A percentile compares a stretch with the other conserved stretches of the same genome.
phyloP scores from a whole-genome alignment of 148 eudicot species.

The Cornus florida region DNA sequence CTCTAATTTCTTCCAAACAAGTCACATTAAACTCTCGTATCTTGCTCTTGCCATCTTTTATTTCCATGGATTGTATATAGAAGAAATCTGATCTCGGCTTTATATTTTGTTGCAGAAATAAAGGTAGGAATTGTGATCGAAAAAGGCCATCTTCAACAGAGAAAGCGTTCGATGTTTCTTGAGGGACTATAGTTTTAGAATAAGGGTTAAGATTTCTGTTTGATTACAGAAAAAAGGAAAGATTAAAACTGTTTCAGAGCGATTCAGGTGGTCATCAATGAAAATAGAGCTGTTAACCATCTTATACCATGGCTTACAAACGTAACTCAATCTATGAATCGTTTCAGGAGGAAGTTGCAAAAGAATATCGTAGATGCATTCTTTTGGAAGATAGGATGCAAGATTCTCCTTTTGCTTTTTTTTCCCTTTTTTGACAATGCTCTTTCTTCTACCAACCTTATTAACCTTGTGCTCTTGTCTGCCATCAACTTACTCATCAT shows the following conservation, averaged over 20 bases:
- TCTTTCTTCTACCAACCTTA: conserved; percentile 30
- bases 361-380: conserved; percentile 39
- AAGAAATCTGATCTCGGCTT: conserved; percentile 2
- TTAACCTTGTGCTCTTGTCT: conserved; percentile 3
- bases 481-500: conserved; percentile 1
- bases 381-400: conserved; percentile 31
- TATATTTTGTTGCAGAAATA: conserved; percentile 1
- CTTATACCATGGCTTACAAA: conserved; percentile 48
- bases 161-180: conserved; percentile 16
- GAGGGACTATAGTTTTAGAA: not conserved
- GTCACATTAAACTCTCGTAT: conserved; percentile 32
- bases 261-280: conserved; percentile 31
- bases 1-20: conserved; percentile 40
- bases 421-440: conserved; percentile 21
- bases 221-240: conserved; percentile 19
- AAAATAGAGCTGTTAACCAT: conserved; percentile 31
- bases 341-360: conserved; percentile 46
- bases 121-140: not conserved
- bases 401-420: not conserved
- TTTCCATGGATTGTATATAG: conserved; percentile 33
- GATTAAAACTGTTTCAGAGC: conserved; percentile 37
- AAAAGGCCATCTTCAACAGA: conserved; percentile 33
- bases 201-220: not conserved
- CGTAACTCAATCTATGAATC: conserved; percentile 34
- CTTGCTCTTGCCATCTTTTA: conserved; percentile 30